A percentile compares a stretch with the other conserved stretches of the same genome.
phyloP scores from a whole-genome alignment of 331 rosid species.

The Malus hybrid region DNA sequence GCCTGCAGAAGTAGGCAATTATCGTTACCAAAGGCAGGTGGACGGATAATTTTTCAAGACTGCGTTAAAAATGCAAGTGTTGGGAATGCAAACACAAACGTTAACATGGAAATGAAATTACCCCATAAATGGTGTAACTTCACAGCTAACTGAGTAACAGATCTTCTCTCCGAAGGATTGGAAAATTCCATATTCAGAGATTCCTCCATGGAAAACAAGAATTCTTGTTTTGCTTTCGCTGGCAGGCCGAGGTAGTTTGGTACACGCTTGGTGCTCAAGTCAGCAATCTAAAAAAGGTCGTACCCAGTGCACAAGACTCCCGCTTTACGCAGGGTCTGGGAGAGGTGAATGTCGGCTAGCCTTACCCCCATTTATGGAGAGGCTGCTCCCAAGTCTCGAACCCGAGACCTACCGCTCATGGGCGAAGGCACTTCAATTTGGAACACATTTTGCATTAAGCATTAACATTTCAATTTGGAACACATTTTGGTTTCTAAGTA shows the following conservation, averaged over 20 bases:
- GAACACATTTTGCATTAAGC: no score
- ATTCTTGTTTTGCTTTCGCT: constrained; percentile 46
- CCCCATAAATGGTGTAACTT: constrained; percentile 65
- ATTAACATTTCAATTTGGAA: neutral
- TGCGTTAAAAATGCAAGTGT: neutral
- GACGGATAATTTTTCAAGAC: neutral
- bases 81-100: neutral
- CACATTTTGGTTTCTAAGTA: neutral
- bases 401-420: no score
- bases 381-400: no score
- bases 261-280: constrained; percentile 57
- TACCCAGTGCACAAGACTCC: no score
- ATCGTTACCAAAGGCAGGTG: neutral
- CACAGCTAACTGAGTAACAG: constrained; percentile 42
- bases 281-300: constrained; percentile 81
- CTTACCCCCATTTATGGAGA: no score
- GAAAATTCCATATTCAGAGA: constrained; percentile 42
- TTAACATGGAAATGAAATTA: constrained; percentile 12
- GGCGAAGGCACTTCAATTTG: no score
- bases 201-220: constrained; percentile 56
- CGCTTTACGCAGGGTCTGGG: no score
- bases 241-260: constrained; percentile 50
- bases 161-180: constrained; percentile 55
- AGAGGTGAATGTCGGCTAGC: no score
- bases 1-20: constrained; percentile 11